These are phyloP conservation scores for Millerozyma acaciae DNA, from an alignment of 805 yeast genomes.

Conservation along the genomic window DNA sequence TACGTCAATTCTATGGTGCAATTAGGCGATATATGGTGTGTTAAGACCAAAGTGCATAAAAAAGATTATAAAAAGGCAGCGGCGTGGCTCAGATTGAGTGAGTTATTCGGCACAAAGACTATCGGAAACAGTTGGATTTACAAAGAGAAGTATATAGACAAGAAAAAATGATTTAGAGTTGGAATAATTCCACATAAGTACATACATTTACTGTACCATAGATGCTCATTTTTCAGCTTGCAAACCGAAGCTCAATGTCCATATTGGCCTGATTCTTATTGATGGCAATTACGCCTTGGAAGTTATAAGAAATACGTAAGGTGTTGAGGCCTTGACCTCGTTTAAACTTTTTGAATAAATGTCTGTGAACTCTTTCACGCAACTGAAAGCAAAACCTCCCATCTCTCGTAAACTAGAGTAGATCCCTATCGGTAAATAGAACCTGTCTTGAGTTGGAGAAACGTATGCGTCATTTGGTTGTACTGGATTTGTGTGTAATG, in stretches of 20 bases:
- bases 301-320: no score
- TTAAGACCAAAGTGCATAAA: conserved; percentile 50
- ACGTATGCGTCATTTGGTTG: conserved; percentile 12
- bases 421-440: conserved; percentile 35
- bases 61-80: conserved; percentile 63
- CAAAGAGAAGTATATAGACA: conserved; percentile 55
- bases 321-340: no score
- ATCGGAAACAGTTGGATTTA: conserved; percentile 75
- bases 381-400: conserved; percentile 25
- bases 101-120: conserved; percentile 53
- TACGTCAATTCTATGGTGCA: conserved; percentile 64
- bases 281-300: no score
- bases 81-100: conserved; percentile 66
- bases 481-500: conserved; percentile 10
- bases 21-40: conserved; percentile 67
- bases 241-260: not conserved
- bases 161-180: conserved; percentile 2
- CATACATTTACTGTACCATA: no score
- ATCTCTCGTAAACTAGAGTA: conserved; percentile 33
- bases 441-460: conserved; percentile 21
- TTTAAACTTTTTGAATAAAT: no score
- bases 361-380: conserved; percentile 31
- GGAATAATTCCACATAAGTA: no score
- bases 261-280: no score
- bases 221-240: not conserved